phyloP scores from a whole-genome alignment of 345 rosid species.

The Sonneratia alba region DNA sequence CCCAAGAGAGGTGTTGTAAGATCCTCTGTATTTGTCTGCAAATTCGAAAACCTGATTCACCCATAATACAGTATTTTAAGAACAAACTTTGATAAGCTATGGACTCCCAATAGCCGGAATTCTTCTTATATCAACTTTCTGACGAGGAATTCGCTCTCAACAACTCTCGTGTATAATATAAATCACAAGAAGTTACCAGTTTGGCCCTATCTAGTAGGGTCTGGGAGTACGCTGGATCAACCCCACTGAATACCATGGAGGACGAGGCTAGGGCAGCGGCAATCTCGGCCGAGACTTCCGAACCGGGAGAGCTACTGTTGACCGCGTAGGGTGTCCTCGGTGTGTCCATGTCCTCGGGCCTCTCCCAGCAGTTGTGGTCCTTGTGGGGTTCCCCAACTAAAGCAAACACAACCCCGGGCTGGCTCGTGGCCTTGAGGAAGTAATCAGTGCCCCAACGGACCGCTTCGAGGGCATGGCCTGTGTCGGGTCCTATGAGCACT shows the following conservation, averaged over 20 bases:
- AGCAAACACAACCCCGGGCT: slow-evolving; percentile 37
- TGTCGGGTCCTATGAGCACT: slow-evolving; percentile 33
- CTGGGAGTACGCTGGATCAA: slow-evolving; percentile 38
- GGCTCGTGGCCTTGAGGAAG: slow-evolving; percentile 64
- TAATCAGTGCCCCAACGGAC: slow-evolving; percentile 77
- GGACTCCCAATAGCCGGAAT: too few species aligned
- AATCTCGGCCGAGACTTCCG: slow-evolving; percentile 74
- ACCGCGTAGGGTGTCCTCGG: slow-evolving; percentile 55
- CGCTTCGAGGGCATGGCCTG: slow-evolving; percentile 34
- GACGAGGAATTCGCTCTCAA: too few species aligned
- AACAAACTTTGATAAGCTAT: too few species aligned
- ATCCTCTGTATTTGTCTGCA: slow-evolving; percentile 57
- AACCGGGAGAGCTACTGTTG: slow-evolving; percentile 49
- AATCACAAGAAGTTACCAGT: slow-evolving; percentile 20
- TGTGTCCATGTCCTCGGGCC: slow-evolving; percentile 98
- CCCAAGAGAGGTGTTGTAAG: slow-evolving; percentile 47
- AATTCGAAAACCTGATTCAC: slow-evolving; percentile 53
- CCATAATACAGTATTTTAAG: not conserved
- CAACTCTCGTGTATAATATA: not conserved
- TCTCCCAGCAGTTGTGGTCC: slow-evolving; percentile 81
- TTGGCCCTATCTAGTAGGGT: slow-evolving; percentile 46
- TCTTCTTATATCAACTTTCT: too few species aligned
- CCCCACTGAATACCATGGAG: slow-evolving; percentile 45
- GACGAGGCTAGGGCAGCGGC: slow-evolving; percentile 89
- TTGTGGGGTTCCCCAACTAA: slow-evolving; percentile 53